These are phyloP conservation scores for Cryptosporidium parvum DNA, from an alignment of 169 alveolate genomes.

Conservation along the genomic window DNA sequence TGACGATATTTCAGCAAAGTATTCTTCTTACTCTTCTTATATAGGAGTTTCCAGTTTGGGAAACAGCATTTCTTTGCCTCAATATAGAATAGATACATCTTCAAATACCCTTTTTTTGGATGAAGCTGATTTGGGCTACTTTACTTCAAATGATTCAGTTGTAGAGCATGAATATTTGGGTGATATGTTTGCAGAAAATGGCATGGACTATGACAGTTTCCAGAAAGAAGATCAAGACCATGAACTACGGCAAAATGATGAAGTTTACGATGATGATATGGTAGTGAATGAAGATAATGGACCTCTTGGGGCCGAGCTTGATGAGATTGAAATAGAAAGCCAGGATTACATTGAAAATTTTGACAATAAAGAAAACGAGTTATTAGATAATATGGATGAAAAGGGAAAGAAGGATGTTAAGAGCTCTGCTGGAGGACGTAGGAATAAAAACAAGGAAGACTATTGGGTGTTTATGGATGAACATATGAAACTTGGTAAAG, in stretches of 20 bases:
- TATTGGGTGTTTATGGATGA: constrained; percentile 54
- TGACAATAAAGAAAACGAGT: not conserved
- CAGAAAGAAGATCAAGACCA: not conserved
- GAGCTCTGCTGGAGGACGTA: not conserved
- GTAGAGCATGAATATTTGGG: not conserved
- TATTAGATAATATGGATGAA: not conserved
- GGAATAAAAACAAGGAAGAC: constrained; percentile 8
- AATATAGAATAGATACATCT: constrained; percentile 38
- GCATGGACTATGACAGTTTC: not conserved
- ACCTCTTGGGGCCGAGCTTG: not conserved
- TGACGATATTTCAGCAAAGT: not conserved
- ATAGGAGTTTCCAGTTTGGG: constrained; percentile 54
- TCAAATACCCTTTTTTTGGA: constrained; percentile 53
- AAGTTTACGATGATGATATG: not conserved
- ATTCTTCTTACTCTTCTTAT: constrained; percentile 50
- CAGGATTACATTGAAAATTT: constrained; percentile 1
- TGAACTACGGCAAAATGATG: not conserved
- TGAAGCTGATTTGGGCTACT: constrained; percentile 27
- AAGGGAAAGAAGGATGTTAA: not conserved
- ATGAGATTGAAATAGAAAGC: not conserved
- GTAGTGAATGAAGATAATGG: not conserved
- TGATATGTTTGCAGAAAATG: not conserved
- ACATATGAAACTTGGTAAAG: constrained; percentile 63
- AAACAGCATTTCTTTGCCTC: constrained; percentile 37
- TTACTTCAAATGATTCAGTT: not conserved